A percentile compares a stretch with the other conserved stretches of the same genome.
Conservation (phyloP, 108 stramenopile species). For the Conticribra guillardii region DNA sequence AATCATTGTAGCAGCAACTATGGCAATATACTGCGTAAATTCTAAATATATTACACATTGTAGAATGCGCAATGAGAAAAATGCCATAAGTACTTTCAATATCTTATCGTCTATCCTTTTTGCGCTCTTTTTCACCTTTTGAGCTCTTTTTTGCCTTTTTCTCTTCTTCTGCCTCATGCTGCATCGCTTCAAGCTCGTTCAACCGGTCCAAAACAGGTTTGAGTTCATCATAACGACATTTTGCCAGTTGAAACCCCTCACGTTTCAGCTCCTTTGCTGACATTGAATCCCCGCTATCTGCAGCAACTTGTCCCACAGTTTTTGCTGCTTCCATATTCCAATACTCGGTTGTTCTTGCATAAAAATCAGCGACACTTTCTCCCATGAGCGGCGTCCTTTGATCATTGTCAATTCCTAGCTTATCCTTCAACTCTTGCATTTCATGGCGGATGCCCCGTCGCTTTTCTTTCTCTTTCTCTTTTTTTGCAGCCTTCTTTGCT, state of each 20-base stretch:
- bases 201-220: conserved; percentile 65
- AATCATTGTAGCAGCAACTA: too few species aligned
- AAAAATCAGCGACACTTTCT: conserved; percentile 85
- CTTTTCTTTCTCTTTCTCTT: conserved; percentile 45
- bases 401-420: conserved; percentile 51
- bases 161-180: conserved; percentile 39
- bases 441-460: conserved; percentile 60
- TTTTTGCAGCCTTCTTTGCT: conserved; percentile 54
- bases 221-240: conserved; percentile 69
- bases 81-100: too few species aligned
- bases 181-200: conserved; percentile 54
- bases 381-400: conserved; percentile 66
- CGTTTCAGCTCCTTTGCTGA: conserved; percentile 80
- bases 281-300: conserved; percentile 45
- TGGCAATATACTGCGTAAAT: too few species aligned
- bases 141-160: conserved; percentile 46
- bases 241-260: conserved; percentile 76
- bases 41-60: too few species aligned
- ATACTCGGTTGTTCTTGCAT: conserved; percentile 72
- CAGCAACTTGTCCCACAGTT: conserved; percentile 17
- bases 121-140: conserved; percentile 40
- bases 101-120: conserved; percentile 20
- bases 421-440: conserved; percentile 65
- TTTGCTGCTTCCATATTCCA: conserved; percentile 65
- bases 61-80: too few species aligned